Percentiles rank a stretch among this genome's conserved stretches.
phyloP scores from a whole-genome alignment of 2,329 filamentous ascomycete genomes.

The Monilinia polystroma region DNA sequence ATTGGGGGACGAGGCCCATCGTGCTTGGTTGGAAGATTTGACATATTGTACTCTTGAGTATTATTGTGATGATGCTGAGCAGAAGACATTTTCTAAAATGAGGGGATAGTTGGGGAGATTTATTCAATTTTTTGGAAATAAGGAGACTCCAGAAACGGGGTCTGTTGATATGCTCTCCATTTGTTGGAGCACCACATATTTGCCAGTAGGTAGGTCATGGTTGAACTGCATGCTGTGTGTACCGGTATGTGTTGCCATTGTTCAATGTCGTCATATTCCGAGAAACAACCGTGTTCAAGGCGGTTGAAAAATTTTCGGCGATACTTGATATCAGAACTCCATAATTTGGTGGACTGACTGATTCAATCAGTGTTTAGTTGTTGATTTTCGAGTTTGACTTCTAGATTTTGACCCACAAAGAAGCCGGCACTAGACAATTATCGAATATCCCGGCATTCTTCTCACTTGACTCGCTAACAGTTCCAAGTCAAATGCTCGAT shows the following conservation, averaged over 20 bases:
- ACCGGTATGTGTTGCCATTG: conserved; percentile 20
- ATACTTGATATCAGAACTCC: conserved; percentile 20
- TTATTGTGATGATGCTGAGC: conserved; percentile 6
- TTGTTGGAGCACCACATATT: conserved; percentile 14
- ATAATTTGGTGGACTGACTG: conserved; percentile 22
- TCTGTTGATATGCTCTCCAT: conserved; percentile 14
- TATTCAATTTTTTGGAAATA: conserved; percentile 23
- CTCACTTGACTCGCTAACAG: background rate
- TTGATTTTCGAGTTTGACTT: conserved; percentile 1
- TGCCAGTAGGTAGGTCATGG: conserved; percentile 5
- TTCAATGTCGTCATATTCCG: conserved; percentile 32
- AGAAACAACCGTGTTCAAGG: conserved; percentile 28
- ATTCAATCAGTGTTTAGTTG: conserved; percentile 9
- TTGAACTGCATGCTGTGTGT: conserved; percentile 8
- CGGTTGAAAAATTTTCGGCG: conserved; percentile 26
- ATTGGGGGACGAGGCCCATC: conserved; percentile 4
- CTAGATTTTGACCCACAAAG: conserved; percentile 20
- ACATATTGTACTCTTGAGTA: conserved; percentile 5
- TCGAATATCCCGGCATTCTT: background rate
- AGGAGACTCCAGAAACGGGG: conserved; percentile 14
- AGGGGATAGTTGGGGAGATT: conserved; percentile 21
- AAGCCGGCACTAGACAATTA: conserved; percentile 20
- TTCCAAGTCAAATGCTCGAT: background rate
- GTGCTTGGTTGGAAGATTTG: conserved; percentile 9
- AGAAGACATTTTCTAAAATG: background rate